Evolutionary conservation across 306 rosid genomes (phyloP), one percentile per base, ranked within the genome.

Genomic region (Glycyrrhiza uralensis): DNA sequence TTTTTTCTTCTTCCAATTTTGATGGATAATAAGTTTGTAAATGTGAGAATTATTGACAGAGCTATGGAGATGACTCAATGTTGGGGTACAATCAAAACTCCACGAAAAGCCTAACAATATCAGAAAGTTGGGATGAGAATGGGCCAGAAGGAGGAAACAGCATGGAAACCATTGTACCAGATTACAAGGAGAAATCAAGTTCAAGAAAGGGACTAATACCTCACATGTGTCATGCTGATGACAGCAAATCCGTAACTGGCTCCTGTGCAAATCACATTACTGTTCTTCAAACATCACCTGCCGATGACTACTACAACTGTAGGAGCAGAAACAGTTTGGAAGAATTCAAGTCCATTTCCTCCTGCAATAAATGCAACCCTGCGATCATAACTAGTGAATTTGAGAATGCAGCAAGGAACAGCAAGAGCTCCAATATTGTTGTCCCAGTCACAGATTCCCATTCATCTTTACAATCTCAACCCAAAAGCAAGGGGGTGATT

Each of bases 281-380:
- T 0, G 86, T 83, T 46, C 85, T 89, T 78, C 97, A 88, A 80
- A 77, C 92, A 10, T 91, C 95, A 2, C 97, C 95, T 0, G 81
- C 66, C 5, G 89, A 74, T 36, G 89, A 88, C 23, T 78, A 71
- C 78, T 86, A 83, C 88, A 86, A 79, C 75, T 85, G 86, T 45
- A 86, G 79, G 3, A 85, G 86, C 4, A 85, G 93, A 81, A 87
- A 85, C 83, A 89, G 87, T 55, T 59, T 91, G 71, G 95, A 83
- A 47, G 93, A 94, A 57, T 86, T 78, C 69, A 85, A 87, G 66
- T 82, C 94, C 4, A 72, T 61, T 19, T 91, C 99, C 6, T 91
- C 99, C n/a, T 89, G 97, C 86, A 91, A 89, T 59, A 77, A 80
- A 59, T 91, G 97, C 72, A 89, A 76, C 76, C 96, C 99, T 52